Evolutionary conservation across 2,329 filamentous ascomycete genomes (phyloP), one percentile per base, ranked within the genome.

Genomic region (Diplodia sapinea): DNA sequence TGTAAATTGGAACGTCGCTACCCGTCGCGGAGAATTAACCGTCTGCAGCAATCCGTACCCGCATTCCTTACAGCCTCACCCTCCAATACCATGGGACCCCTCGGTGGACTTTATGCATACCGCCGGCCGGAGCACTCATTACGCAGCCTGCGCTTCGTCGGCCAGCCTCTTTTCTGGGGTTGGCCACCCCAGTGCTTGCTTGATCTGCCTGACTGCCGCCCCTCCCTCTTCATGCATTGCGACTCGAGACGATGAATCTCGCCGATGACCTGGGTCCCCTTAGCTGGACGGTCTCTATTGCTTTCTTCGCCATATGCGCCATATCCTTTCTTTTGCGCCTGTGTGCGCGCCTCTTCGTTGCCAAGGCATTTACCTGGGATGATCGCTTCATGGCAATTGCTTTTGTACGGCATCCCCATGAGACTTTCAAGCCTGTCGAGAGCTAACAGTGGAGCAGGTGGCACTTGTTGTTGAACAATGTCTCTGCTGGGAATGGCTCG

Each of bases 361-460:
- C 13, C 17, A 62, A 26, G 33, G 31, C 29, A 20, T 67, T 67
- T 31, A 43, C 47, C 5, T 63, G 55, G 56, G 65, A 67, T 63
- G 65, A 63, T 31, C 49, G 65, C 33, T 47, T 62, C 49, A 64
- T 67, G 65, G 20, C 59, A 20, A 31, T 52, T 38, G 56, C 49
- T 12, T 52, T 52, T 52, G 65, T 67, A 56, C 7, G 51, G 3
- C 20, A 7, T 2, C n/a, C 26, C 5, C 20, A 13, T 17, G 0
- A 4, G 26, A 12, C n/a, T 17, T 1, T n/a, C 40, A 12, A 8
- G 12, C 4, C 8, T 8, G 4, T 1, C 11, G 9, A 7, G 3
- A 26, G 11, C 40, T 61, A 26, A 43, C 29, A 20, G 26, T 6
- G 26, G 9, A 23, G 23, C 47, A 63, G 59, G 7, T 63, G 4